phyloP scores from a whole-genome alignment of 495 filamentous ascomycete genomes.

The Neurospora pannonica region DNA sequence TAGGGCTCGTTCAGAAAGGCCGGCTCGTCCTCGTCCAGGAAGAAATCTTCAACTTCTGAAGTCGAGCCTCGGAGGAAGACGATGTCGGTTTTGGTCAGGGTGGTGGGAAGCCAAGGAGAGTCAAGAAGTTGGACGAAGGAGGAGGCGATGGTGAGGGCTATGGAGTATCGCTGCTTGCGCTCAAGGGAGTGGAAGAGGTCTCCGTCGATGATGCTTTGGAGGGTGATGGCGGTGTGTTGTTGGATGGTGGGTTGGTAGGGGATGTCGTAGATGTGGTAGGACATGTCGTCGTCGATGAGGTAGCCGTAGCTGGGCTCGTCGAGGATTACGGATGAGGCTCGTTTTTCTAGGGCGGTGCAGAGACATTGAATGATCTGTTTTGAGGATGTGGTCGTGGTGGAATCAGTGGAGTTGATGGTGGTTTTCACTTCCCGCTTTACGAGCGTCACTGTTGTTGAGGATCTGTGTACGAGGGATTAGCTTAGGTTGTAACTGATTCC shows the following conservation, averaged over 20 bases:
- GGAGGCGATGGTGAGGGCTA: slow-evolving; percentile 12
- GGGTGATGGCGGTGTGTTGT: neutral
- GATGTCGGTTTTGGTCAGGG: neutral
- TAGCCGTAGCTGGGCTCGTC: slow-evolving; percentile 5
- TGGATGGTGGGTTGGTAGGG: neutral
- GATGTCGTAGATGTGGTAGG: slow-evolving; percentile 9
- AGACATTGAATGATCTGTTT: neutral
- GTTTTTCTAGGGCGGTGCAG: neutral
- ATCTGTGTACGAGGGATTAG: neutral
- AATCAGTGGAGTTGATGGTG: neutral
- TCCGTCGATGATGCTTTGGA: slow-evolving; percentile 10
- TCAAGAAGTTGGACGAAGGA: slow-evolving; percentile 14
- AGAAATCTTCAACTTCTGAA: neutral
- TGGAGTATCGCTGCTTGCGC: slow-evolving; percentile 5
- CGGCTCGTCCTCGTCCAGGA: neutral
- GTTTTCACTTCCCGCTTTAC: neutral
- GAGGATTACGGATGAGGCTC: fast-evolving
- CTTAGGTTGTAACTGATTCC: neutral
- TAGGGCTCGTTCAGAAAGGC: neutral
- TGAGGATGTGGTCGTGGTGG: neutral
- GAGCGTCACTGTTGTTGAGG: neutral
- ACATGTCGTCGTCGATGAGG: neutral
- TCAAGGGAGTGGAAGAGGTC: neutral
- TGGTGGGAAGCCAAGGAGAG: slow-evolving; percentile 10
- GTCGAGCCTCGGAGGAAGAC: neutral